phyloP scores from a whole-genome alignment of 805 yeast species.

The Vanderwaltozyma yarrowii region DNA sequence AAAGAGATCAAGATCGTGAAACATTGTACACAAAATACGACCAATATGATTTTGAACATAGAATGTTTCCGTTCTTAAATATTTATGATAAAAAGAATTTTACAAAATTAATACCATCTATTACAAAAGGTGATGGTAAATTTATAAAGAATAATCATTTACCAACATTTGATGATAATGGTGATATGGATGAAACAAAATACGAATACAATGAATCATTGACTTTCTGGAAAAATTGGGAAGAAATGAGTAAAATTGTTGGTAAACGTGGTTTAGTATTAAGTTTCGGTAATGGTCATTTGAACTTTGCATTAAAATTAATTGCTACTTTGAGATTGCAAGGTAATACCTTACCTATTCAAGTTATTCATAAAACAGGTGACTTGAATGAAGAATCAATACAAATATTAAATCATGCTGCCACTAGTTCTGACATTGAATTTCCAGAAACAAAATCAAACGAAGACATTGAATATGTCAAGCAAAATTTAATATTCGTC shows the following conservation, averaged over 20 bases:
- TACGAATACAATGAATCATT: slow-evolving; percentile 5
- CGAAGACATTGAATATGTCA: slow-evolving; percentile 1
- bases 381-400: slow-evolving; percentile 28
- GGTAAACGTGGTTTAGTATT: slow-evolving; percentile 15
- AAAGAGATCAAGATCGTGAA: background rate
- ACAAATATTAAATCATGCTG: slow-evolving; percentile 27
- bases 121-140: slow-evolving; percentile 7
- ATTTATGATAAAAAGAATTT: slow-evolving; percentile 6
- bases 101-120: slow-evolving; percentile 9
- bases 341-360: slow-evolving; percentile 32
- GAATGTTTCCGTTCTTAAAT: slow-evolving; percentile 16
- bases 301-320: slow-evolving; percentile 22
- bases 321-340: slow-evolving; percentile 34
- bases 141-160: slow-evolving; percentile 6
- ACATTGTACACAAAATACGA: slow-evolving; percentile 1
- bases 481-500: slow-evolving; percentile 34
- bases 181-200: background rate
- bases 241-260: slow-evolving; percentile 6
- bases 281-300: slow-evolving; percentile 20
- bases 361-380: slow-evolving; percentile 30
- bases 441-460: background rate
- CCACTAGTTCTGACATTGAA: slow-evolving; percentile 11
- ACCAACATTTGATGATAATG: slow-evolving; percentile 2
- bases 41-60: slow-evolving; percentile 17
- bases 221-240: slow-evolving; percentile 15